phyloP scores from a whole-genome alignment of 2,329 filamentous ascomycete genomes.

The Ploettnerulaceae sp. region DNA sequence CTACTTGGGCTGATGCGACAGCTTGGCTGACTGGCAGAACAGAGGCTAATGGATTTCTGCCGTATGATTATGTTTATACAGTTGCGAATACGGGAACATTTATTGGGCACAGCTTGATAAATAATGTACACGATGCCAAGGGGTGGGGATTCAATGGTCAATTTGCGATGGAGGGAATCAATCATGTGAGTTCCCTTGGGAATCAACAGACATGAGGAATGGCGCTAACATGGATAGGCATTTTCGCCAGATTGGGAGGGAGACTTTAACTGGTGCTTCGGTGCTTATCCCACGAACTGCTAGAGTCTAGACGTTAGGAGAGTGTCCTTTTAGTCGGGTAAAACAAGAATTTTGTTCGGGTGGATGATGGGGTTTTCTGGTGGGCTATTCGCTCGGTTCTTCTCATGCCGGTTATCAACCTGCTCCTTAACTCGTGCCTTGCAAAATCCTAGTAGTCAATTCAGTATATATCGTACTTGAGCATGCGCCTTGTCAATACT shows the following conservation, averaged over 20 bases:
- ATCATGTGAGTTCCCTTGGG: slow-evolving; percentile 1
- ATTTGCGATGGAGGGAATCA: slow-evolving; percentile 5
- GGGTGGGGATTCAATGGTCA: slow-evolving; percentile 8
- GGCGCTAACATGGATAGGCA: neutral
- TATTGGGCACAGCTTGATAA: slow-evolving; percentile 2
- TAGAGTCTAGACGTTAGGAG: no score
- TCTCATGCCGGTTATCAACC: no score
- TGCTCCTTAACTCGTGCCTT: no score
- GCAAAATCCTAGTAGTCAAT: no score
- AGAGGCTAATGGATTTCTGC: neutral
- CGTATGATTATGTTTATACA: neutral
- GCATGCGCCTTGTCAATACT: no score
- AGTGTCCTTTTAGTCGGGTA: no score
- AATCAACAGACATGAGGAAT: no score
- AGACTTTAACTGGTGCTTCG: slow-evolving; percentile 12
- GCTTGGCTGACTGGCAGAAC: neutral
- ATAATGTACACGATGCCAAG: neutral
- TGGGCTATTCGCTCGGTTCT: no score
- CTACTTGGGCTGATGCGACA: slow-evolving; percentile 1
- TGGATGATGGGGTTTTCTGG: no score
- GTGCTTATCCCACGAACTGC: slow-evolving; percentile 6
- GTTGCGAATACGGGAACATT: neutral
- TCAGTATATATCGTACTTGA: no score
- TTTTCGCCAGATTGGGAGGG: slow-evolving; percentile 4
- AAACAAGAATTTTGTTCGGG: no score